Evolutionary conservation across 805 yeast species (phyloP).

Genomic region (Schwanniomyces polymorphus): DNA sequence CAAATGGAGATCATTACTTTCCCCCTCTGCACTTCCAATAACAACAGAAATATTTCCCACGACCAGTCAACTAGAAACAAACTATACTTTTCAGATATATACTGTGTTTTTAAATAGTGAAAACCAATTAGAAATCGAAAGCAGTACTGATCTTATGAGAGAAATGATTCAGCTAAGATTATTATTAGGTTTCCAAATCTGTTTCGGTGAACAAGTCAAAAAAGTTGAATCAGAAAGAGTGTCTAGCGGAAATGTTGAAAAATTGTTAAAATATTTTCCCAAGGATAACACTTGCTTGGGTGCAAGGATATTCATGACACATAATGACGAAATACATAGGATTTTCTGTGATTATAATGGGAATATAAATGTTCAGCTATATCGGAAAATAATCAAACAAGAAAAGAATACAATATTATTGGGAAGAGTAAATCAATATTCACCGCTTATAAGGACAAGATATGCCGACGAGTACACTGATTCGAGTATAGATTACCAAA

Average conservation of each 20-base stretch:
- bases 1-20: slow-evolving; percentile 89
- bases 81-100: slow-evolving; percentile 82
- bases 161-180: slow-evolving; percentile 86
- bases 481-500: slow-evolving; percentile 56
- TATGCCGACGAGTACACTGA: slow-evolving; percentile 67
- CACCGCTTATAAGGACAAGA: slow-evolving; percentile 66
- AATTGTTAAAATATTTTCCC: slow-evolving; percentile 59
- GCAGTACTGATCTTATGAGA: slow-evolving; percentile 62
- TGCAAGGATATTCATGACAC: slow-evolving; percentile 67
- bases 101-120: slow-evolving; percentile 68
- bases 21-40: slow-evolving; percentile 91
- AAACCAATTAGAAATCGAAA: slow-evolving; percentile 49
- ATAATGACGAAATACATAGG: slow-evolving; percentile 85
- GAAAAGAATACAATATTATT: slow-evolving; percentile 8
- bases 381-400: slow-evolving; percentile 24
- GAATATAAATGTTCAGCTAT: slow-evolving; percentile 76
- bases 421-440: slow-evolving; percentile 12
- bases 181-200: slow-evolving; percentile 86
- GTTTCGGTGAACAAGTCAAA: slow-evolving; percentile 68
- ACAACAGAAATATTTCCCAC: slow-evolving; percentile 79
- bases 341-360: slow-evolving; percentile 72
- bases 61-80: slow-evolving; percentile 61
- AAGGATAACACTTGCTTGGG: slow-evolving; percentile 45
- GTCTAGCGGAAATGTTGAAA: slow-evolving; percentile 54
- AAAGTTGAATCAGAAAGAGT: slow-evolving; percentile 63